Evolutionary conservation across 192 early-diverging fungal genomes (phyloP), one percentile per base, ranked within the genome.

Genomic region (Gigaspora rosea): DNA sequence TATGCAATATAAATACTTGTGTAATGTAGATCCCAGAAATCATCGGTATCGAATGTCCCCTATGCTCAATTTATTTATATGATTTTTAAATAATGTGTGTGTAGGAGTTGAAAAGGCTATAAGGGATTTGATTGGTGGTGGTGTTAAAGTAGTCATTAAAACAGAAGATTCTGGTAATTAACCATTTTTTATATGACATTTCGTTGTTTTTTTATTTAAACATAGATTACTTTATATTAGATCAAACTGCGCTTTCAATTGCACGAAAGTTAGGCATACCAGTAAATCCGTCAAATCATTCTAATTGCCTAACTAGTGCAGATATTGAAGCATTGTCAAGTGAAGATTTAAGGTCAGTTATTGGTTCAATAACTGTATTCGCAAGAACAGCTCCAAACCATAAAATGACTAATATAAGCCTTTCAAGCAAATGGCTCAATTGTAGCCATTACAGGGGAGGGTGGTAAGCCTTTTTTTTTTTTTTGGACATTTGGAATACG

Each of bases 391-490:
- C 91, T 20, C 91, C 89, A 48, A 90, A 90, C 81, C 95, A 98
- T 86, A 99, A 99, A 84, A 88, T 98, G 81, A 87, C 89, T 8
- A 97, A 93, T 99, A 6, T 76, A 88, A 8, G 95, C 95, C 8
- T 89, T 95, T 80, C 97, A 99, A 79, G 78, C 87, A 48, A 92
- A 90, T 15, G 96, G 96, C 2, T 84, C 88, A 46, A 89, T 97
- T 36, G 97, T 98, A 0, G 97, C 95, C 9, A 97, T 99, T 95
- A 95, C 94, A 0, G 97, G 97, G 16, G 97, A 99, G 78, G 97
- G 97, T 51, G 71, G 71, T 73, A 70, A 46, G 11, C 12, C 46
- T 5, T n/a, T n/a, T n/a, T n/a, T n/a, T n/a, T n/a, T n/a, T 51
- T 48, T 5, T n/a, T n/a, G n/a, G n/a, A n/a, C n/a, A n/a, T n/a